Percentiles rank a stretch among this genome's conserved stretches.
Conservation (phyloP, 768 basidiomycete genomes). For the Candolleomyces eurysporus region DNA sequence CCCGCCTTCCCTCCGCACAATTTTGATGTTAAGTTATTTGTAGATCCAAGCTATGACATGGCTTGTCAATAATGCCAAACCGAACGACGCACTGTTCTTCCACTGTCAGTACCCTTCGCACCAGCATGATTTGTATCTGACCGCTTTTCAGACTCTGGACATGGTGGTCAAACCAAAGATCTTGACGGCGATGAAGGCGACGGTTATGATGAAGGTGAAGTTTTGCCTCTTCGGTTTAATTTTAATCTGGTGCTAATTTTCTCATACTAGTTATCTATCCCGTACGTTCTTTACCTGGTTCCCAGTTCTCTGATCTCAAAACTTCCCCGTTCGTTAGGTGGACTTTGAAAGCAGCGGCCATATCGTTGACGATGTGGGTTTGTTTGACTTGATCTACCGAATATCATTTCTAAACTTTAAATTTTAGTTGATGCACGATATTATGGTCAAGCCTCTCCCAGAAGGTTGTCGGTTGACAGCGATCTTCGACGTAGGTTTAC, state of each 20-base stretch:
- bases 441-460: constrained; percentile 81
- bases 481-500: constrained; percentile 66
- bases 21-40: not conserved
- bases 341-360: constrained; percentile 60
- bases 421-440: constrained; percentile 63
- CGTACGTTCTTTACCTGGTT: constrained; percentile 45
- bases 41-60: constrained; percentile 83
- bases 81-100: constrained; percentile 88
- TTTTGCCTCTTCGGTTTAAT: not conserved
- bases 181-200: constrained; percentile 80
- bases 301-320: not conserved
- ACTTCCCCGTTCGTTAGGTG: constrained; percentile 24
- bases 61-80: constrained; percentile 78
- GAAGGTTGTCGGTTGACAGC: constrained; percentile 86
- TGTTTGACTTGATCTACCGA: not conserved
- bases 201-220: constrained; percentile 75
- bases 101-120: constrained; percentile 55
- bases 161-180: constrained; percentile 90
- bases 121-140: not conserved
- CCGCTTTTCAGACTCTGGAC: constrained; percentile 70
- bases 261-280: constrained; percentile 76
- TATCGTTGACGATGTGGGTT: constrained; percentile 86
- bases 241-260: not conserved
- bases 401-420: not conserved
- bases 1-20: not conserved